phyloP scores from a whole-genome alignment of 179 eudicot genomes.

The Camellia oleifera region DNA sequence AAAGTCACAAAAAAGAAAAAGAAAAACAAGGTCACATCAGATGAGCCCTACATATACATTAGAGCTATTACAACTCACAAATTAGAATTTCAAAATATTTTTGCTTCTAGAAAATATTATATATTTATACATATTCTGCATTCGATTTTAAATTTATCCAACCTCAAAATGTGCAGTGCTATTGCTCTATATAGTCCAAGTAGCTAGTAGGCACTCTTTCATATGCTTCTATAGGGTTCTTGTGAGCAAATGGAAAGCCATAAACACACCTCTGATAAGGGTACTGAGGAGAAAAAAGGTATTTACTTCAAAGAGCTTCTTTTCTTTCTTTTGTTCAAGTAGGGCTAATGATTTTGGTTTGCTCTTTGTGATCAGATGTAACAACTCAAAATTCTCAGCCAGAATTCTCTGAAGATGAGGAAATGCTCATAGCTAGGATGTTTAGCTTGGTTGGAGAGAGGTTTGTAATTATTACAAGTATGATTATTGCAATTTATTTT shows the following conservation, averaged over 20 bases:
- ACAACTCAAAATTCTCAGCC: slow-evolving; percentile 13
- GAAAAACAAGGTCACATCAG: too few species aligned
- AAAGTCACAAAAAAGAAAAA: too few species aligned
- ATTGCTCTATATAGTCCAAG: neutral
- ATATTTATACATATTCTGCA: too few species aligned
- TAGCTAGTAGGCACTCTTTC: neutral
- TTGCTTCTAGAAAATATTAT: too few species aligned
- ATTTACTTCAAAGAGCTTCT: neutral
- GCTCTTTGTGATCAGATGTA: neutral
- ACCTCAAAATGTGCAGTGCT: neutral
- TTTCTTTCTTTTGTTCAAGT: neutral
- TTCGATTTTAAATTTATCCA: too few species aligned
- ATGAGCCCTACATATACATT: too few species aligned
- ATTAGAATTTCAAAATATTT: too few species aligned
- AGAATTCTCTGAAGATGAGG: slow-evolving; percentile 28
- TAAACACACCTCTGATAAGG: neutral
- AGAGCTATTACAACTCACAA: too few species aligned
- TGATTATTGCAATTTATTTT: too few species aligned
- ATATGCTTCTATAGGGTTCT: neutral
- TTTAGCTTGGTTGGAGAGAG: slow-evolving; percentile 29
- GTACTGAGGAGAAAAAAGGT: neutral
- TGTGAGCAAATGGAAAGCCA: slow-evolving; percentile 1
- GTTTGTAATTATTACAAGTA: neutral
- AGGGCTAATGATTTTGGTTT: neutral
- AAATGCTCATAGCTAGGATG: slow-evolving; percentile 33